These are phyloP conservation scores for Penicillium paneum DNA, from an alignment of 2,329 filamentous ascomycete genomes.

Conservation along the genomic window DNA sequence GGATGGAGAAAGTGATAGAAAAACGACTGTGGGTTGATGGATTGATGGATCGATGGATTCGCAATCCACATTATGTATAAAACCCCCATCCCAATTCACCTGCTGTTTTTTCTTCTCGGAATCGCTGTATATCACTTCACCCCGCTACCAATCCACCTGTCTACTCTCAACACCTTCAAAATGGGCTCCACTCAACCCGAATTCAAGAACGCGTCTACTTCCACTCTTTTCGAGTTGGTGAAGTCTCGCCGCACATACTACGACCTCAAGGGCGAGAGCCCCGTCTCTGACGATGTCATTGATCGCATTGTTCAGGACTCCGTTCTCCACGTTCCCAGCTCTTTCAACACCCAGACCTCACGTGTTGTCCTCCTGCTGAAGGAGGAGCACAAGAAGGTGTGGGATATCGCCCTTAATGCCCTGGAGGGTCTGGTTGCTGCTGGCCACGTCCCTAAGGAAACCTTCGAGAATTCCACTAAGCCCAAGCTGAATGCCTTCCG, in stretches of 20 bases:
- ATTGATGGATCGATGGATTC: not conserved
- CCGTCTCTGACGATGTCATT: conserved; percentile 33
- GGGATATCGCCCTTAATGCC: conserved; percentile 69
- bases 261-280: conserved; percentile 32
- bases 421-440: conserved; percentile 44
- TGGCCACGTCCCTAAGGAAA: conserved; percentile 54
- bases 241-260: conserved; percentile 34
- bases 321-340: conserved; percentile 67
- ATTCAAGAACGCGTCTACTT: conserved; percentile 34
- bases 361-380: conserved; percentile 75
- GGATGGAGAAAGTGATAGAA: not conserved
- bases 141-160: not conserved
- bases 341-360: conserved; percentile 84
- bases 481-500: conserved; percentile 59
- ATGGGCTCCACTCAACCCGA: conserved; percentile 37
- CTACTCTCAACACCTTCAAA: conserved; percentile 28
- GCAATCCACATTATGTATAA: not conserved
- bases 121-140: not conserved
- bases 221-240: conserved; percentile 30
- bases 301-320: conserved; percentile 38
- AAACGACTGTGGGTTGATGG: not conserved
- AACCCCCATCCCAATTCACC: not conserved
- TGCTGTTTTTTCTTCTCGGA: not conserved
- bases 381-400: conserved; percentile 82
- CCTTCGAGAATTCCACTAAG: conserved; percentile 46